Evolutionary conservation across 495 filamentous ascomycete species (phyloP), one percentile per base, ranked within the genome.

Genomic region (Daldinia caldariorum): DNA sequence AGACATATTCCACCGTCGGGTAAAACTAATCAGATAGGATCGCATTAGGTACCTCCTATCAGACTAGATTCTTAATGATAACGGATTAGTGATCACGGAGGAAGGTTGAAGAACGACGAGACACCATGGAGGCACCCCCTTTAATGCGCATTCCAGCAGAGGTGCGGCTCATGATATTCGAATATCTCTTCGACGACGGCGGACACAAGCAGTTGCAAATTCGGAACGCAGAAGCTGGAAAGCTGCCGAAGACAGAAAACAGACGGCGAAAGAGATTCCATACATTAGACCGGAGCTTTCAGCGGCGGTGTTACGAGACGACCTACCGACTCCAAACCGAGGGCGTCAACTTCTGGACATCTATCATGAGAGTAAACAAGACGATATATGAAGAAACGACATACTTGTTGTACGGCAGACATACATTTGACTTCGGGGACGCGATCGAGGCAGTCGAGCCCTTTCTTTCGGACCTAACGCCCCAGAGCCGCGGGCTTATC

Each of bases 131-230:
- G 12, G n/a, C 16, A 34, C 70, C 75, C 31, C 70, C 63, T 1
- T 47, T 79, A 3, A 65, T 77, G 69, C 41, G 64, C 35, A 51
- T 86, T 0, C 87, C 87, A 1, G 72, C 80, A 7, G 87, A 89
- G 74, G 80, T 89, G 60, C 83, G 87, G 13, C 74, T 85, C 29
- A 81, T 86, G 58, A 88, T 88, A 39, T 88, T 85, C 75, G 71
- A 75, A 14, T 83, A 86, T 59, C 82, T 86, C 69, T 83, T 87
- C 61, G 79, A 79, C 67, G 75, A 82, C 53, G 74, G 79, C 13
- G 79, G 70, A 1, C 41, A 68, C 31, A 71, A 64, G 57, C 55
- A 61, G 13, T 51, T 79, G 22, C 54, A 57, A 22, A 73, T 77
- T 39, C 69, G 66, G 38, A 74, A 72, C 29, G 70, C 66, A 4